Evolutionary conservation across 306 rosid genomes (phyloP).

Genomic region (Rosa rugosa): DNA sequence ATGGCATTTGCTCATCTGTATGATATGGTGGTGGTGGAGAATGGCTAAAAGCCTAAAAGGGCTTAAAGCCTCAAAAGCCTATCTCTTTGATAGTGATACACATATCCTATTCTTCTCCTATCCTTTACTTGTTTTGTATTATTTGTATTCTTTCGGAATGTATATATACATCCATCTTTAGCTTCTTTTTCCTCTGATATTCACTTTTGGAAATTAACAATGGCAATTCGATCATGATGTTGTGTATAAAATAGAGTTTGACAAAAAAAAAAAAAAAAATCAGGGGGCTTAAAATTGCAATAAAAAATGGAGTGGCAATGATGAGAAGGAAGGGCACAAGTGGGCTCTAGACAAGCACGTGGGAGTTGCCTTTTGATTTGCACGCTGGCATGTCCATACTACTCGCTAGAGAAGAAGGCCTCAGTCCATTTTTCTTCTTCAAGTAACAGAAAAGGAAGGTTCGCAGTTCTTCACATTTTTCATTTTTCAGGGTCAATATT

Average conservation of each 20-base stretch:
- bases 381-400: conserved; percentile 66
- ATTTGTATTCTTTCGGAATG: conserved; percentile 13
- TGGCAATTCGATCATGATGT: conserved; percentile 12
- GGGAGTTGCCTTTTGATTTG: conserved; percentile 66
- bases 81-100: conserved; percentile 34
- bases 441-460: conserved; percentile 21
- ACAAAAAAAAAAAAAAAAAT: conserved; percentile 54
- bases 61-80: not conserved
- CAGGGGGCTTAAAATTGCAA: conserved; percentile 11
- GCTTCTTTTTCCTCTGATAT: conserved; percentile 20
- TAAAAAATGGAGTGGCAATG: conserved; percentile 54
- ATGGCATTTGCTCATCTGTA: not conserved
- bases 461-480: conserved; percentile 15
- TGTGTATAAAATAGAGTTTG: conserved; percentile 57
- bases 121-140: conserved; percentile 8
- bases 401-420: not conserved
- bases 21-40: conserved; percentile 26
- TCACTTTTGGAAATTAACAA: conserved; percentile 28
- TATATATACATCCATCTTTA: conserved; percentile 4
- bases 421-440: not conserved
- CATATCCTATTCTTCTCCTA: conserved; percentile 30
- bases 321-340: conserved; percentile 57
- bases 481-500: not conserved
- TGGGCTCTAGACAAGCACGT: conserved; percentile 94
- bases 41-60: conserved; percentile 27